Percentiles rank a stretch among this genome's conserved stretches.
These are phyloP conservation scores for Jaltomata sinuosa DNA, from an alignment of 257 asterid genomes.

Conservation along the genomic window DNA sequence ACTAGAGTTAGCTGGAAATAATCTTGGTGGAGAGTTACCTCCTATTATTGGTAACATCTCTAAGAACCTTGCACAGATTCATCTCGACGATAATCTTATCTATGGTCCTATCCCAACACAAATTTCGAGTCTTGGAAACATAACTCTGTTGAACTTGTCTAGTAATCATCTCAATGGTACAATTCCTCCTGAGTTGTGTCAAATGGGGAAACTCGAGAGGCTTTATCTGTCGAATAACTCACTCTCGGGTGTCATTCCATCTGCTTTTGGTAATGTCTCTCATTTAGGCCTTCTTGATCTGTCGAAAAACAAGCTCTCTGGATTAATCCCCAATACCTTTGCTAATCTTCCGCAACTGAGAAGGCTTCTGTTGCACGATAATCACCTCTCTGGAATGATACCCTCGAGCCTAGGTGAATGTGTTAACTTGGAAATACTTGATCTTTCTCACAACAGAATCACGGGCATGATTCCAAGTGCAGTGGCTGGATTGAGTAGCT, in stretches of 20 bases:
- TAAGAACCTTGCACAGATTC: slow-evolving; percentile 35
- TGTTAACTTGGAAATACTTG: slow-evolving; percentile 59
- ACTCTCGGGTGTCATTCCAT: slow-evolving; percentile 52
- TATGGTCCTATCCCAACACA: slow-evolving; percentile 57
- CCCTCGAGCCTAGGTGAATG: slow-evolving; percentile 63
- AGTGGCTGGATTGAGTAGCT: slow-evolving; percentile 58
- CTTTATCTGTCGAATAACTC: slow-evolving; percentile 48
- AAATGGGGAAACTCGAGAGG: slow-evolving; percentile 49
- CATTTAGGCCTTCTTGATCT: slow-evolving; percentile 78
- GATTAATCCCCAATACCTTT: slow-evolving; percentile 55
- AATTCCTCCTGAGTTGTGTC: slow-evolving; percentile 48
- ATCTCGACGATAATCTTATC: slow-evolving; percentile 52
- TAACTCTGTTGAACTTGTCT: slow-evolving; percentile 62
- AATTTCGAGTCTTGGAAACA: slow-evolving; percentile 46
- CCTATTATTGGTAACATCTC: slow-evolving; percentile 60
- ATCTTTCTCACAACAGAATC: slow-evolving; percentile 53
- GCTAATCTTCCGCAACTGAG: slow-evolving; percentile 57
- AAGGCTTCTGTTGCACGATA: slow-evolving; percentile 39
- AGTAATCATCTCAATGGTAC: slow-evolving; percentile 63
- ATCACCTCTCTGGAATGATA: slow-evolving; percentile 49
- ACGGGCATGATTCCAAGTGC: slow-evolving; percentile 57
- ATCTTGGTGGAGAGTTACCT: slow-evolving; percentile 66
- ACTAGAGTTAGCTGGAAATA: slow-evolving; percentile 60
- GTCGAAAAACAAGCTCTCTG: slow-evolving; percentile 64
- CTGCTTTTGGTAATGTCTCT: slow-evolving; percentile 39